These are phyloP conservation scores for Pseudocercospora ulei DNA, from an alignment of 2,329 filamentous ascomycete species.

Conservation along the genomic window DNA sequence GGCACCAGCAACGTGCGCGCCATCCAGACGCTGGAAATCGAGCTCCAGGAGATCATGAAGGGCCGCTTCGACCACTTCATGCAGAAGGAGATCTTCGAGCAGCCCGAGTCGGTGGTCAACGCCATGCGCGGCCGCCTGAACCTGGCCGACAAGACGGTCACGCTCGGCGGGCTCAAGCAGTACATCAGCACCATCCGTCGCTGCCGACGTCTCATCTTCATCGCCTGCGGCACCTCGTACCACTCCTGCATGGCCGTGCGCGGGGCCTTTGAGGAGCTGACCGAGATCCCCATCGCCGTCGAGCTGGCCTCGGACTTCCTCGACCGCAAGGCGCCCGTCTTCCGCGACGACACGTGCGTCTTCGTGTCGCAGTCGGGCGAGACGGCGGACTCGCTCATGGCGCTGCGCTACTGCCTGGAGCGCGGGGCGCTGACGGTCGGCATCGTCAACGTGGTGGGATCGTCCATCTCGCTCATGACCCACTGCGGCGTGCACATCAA, in stretches of 20 bases:
- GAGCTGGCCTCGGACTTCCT: slow-evolving; percentile 97
- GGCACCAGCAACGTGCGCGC: slow-evolving; percentile 95
- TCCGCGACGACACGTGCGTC: slow-evolving; percentile 97
- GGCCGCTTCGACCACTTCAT: slow-evolving; percentile 99
- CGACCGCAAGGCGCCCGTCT: slow-evolving; percentile 89
- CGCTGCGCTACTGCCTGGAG: slow-evolving; percentile 94
- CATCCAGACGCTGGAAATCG: slow-evolving; percentile 96
- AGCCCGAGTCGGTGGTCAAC: slow-evolving; percentile 98
- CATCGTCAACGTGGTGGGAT: slow-evolving; percentile 97
- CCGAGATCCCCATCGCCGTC: slow-evolving; percentile 93
- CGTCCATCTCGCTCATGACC: slow-evolving; percentile 94
- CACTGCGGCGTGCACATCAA: slow-evolving; percentile 99
- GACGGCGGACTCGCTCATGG: slow-evolving; percentile 95
- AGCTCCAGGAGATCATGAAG: slow-evolving; percentile 99
- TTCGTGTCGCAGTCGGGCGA: slow-evolving; percentile 99
- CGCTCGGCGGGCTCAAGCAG: slow-evolving; percentile 85
- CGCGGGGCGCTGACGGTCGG: slow-evolving; percentile 93
- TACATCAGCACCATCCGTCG: slow-evolving; percentile 95
- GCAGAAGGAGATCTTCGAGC: slow-evolving; percentile 99
- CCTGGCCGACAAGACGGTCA: slow-evolving; percentile 84
- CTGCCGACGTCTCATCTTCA: slow-evolving; percentile 96
- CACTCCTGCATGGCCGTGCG: slow-evolving; percentile 99
- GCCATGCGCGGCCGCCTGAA: slow-evolving; percentile 99
- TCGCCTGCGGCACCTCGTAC: slow-evolving; percentile 95
- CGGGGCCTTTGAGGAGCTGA: slow-evolving; percentile 93